Conservation (phyloP, 192 early-diverging fungal genomes). For the Gonapodya sp. region DNA sequence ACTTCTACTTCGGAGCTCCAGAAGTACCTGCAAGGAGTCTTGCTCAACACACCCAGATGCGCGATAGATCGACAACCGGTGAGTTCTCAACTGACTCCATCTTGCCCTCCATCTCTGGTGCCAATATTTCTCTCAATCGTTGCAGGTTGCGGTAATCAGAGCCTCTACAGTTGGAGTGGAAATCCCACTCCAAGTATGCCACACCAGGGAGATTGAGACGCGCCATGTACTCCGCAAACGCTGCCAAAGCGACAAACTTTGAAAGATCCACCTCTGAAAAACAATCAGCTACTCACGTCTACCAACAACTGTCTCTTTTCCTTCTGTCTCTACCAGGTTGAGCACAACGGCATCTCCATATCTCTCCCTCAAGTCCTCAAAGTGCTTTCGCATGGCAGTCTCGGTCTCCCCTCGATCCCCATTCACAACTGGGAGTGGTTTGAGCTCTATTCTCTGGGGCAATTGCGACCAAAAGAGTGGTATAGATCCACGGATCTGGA, state of each 20-base stretch:
- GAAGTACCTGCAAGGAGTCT: neutral
- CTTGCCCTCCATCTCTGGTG: neutral
- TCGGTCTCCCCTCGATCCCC: slow-evolving; percentile 40
- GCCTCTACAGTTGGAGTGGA: neutral
- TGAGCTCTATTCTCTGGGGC: slow-evolving; percentile 41
- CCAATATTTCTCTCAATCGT: neutral
- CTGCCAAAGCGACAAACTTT: no score
- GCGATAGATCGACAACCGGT: neutral
- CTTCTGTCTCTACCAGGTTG: slow-evolving; percentile 57
- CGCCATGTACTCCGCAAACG: neutral
- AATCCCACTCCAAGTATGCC: neutral
- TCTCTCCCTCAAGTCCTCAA: slow-evolving; percentile 34
- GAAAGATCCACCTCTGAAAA: no score
- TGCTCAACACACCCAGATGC: no score
- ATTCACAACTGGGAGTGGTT: slow-evolving; percentile 52
- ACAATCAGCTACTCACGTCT: neutral
- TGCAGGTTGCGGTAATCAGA: neutral
- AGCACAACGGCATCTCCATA: slow-evolving; percentile 51
- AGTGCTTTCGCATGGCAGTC: slow-evolving; percentile 40
- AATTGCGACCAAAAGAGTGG: slow-evolving; percentile 68
- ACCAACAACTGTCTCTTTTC: slow-evolving; percentile 56
- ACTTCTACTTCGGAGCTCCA: neutral
- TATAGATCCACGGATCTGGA: slow-evolving; percentile 21
- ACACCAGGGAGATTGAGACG: neutral
- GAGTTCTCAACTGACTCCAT: neutral